Conservation (phyloP, 148 eudicot genomes). For the Silene latifolia region DNA sequence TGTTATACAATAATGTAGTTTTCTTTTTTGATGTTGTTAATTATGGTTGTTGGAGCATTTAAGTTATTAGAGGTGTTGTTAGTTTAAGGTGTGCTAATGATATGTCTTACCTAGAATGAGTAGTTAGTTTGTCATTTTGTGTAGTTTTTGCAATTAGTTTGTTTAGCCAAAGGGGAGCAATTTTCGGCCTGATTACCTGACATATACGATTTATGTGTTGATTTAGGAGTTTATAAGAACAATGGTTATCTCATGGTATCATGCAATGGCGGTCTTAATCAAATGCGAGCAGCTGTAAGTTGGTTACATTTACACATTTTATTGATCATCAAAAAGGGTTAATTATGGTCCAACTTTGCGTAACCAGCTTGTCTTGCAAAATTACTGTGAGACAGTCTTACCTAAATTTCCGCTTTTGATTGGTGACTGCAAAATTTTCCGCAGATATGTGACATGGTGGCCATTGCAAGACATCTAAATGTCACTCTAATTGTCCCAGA, state of each 20-base stretch:
- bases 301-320: neutral
- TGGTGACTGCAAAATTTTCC: neutral
- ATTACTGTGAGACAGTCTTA: neutral
- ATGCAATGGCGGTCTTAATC: constrained; percentile 76
- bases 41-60: neutral
- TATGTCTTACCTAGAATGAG: constrained; percentile 9
- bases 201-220: neutral
- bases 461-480: constrained; percentile 63
- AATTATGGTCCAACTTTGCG: neutral
- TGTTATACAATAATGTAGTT: neutral
- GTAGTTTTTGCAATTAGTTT: constrained; percentile 9
- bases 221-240: constrained; percentile 56
- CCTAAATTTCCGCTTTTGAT: neutral
- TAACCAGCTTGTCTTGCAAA: neutral
- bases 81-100: neutral
- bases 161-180: constrained; percentile 2
- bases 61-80: constrained; percentile 10
- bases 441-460: constrained; percentile 83
- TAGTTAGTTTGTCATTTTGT: neutral
- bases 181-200: constrained; percentile 15
- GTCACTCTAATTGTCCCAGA: constrained; percentile 70
- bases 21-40: neutral
- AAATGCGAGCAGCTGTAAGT: constrained; percentile 74
- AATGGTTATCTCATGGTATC: constrained; percentile 77
- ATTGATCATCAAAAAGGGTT: neutral